These are phyloP conservation scores for Coffea canephora DNA, from an alignment of 257 asterid species.

Conservation along the genomic window DNA sequence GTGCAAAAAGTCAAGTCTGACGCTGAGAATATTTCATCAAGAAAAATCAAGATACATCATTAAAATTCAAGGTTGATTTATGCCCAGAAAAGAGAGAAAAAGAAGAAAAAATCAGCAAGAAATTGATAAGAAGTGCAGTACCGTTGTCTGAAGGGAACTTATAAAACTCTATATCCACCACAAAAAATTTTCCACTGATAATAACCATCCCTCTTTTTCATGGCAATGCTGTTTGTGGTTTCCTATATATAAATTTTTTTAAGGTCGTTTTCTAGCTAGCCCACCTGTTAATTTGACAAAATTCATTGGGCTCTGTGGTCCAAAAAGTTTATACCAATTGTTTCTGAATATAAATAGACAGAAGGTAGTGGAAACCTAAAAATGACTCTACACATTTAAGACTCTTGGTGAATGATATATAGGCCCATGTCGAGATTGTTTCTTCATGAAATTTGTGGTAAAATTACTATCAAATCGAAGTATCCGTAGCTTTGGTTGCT, in stretches of 20 bases:
- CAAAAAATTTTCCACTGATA: neutral
- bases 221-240: conserved; percentile 4
- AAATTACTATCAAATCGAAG: neutral
- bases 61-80: no score
- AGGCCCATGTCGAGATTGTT: no score
- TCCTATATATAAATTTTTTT: neutral
- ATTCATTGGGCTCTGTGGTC: neutral
- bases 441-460: no score
- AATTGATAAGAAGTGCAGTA: neutral
- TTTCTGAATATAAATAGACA: no score
- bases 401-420: no score
- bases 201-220: neutral
- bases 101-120: neutral
- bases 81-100: neutral
- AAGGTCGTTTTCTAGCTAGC: no score
- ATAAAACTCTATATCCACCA: neutral
- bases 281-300: neutral
- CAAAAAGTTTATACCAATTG: neutral
- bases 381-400: no score
- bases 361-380: no score
- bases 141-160: neutral
- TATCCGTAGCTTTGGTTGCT: neutral
- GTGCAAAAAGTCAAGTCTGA: no score
- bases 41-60: neutral
- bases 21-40: neutral